Percentiles rank a stretch among this genome's conserved stretches.
Evolutionary conservation across 1,284 basidiomycete genomes (phyloP).

Genomic region (Marasmius oreades): DNA sequence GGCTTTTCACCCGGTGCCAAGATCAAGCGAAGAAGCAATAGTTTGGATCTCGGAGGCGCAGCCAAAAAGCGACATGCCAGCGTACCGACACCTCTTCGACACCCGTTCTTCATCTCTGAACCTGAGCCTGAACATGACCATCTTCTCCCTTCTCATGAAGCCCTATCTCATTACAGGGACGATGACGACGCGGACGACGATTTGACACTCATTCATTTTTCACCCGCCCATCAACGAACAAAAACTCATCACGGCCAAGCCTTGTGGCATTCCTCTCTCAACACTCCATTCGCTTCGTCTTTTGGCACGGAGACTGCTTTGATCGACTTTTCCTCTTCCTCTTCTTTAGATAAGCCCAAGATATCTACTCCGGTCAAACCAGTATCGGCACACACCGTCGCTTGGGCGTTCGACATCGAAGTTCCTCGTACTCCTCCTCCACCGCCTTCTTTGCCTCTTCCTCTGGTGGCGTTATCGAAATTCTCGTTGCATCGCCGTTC

Average conservation of each 20-base stretch:
- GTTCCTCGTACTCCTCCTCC: background rate
- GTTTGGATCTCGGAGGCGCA: slow-evolving; percentile 2
- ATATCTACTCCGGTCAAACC: background rate
- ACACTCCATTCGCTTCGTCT: slow-evolving; percentile 2
- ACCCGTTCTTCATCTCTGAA: slow-evolving; percentile 11
- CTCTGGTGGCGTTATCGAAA: background rate
- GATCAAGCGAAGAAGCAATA: slow-evolving; percentile 7
- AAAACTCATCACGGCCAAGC: background rate
- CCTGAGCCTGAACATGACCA: slow-evolving; percentile 9
- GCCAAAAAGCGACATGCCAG: background rate
- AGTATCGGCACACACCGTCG: background rate
- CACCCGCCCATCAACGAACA: background rate
- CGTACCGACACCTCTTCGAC: background rate
- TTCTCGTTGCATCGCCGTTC: background rate
- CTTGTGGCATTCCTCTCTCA: background rate
- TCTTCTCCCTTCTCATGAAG: background rate
- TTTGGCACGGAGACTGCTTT: background rate
- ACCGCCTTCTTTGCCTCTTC: background rate
- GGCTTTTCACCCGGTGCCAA: slow-evolving; percentile 12
- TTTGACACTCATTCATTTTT: background rate
- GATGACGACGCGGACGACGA: slow-evolving; percentile 3
- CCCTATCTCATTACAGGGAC: background rate
- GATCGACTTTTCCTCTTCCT: slow-evolving; percentile 2
- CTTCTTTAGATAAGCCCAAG: background rate
- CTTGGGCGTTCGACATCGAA: background rate